Evolutionary conservation across 306 rosid genomes (phyloP).

Genomic region (Hylodesmum podocarpum): DNA sequence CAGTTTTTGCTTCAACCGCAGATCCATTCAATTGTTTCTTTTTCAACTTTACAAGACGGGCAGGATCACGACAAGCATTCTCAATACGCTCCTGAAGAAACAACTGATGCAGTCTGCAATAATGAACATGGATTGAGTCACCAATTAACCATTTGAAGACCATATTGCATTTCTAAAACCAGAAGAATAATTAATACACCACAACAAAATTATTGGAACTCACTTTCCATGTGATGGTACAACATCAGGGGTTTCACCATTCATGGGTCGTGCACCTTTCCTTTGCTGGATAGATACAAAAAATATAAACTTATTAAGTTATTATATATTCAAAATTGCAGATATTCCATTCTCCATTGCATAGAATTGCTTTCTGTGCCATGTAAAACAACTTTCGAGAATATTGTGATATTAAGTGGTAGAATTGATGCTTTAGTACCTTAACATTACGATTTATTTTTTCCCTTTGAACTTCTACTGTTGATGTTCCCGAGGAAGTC

Average conservation of each 20-base stretch:
- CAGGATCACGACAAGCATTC: conserved; percentile 72
- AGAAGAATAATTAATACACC: conserved; percentile 27
- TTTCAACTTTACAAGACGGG: conserved; percentile 75
- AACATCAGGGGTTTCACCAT: conserved; percentile 65
- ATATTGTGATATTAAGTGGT: background rate
- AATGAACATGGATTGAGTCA: conserved; percentile 31
- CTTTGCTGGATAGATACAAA: conserved; percentile 54
- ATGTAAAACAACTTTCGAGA: background rate
- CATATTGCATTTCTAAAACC: conserved; percentile 22
- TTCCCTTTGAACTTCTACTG: conserved; percentile 58
- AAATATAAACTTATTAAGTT: background rate
- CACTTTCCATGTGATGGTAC: conserved; percentile 79
- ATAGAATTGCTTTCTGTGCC: conserved; percentile 5
- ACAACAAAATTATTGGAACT: conserved; percentile 41
- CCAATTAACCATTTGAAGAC: conserved; percentile 28
- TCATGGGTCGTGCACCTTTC: conserved; percentile 65
- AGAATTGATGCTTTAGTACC: conserved; percentile 49
- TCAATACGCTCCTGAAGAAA: conserved; percentile 80
- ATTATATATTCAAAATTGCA: conserved; percentile 12
- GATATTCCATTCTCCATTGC: conserved; percentile 15
- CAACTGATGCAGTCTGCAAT: conserved; percentile 80
- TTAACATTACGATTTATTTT: conserved; percentile 59
- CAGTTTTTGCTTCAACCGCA: conserved; percentile 54
- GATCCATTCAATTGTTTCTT: conserved; percentile 68
- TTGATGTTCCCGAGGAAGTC: conserved; percentile 39